phyloP scores from a whole-genome alignment of 2,329 filamentous ascomycete species.

The Calonectria naviculata region DNA sequence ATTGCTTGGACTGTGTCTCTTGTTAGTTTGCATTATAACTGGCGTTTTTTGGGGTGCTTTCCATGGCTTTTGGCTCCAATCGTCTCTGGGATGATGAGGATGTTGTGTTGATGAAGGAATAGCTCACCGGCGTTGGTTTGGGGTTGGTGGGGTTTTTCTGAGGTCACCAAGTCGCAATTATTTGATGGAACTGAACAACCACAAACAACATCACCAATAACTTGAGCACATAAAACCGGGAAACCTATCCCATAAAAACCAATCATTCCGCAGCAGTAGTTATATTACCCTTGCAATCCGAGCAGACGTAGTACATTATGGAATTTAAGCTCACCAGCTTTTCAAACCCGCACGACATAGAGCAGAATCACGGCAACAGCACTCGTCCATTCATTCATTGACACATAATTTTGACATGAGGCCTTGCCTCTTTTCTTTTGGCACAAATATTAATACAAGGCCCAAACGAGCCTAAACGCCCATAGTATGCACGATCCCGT shows the following conservation, averaged over 20 bases:
- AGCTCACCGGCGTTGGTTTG: constrained; percentile 18
- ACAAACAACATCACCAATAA: not conserved
- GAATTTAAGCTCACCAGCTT: not conserved
- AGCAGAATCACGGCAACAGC: not conserved
- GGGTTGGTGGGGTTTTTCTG: constrained; percentile 22
- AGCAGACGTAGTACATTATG: not conserved
- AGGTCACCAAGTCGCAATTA: not conserved
- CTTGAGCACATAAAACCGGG: not conserved
- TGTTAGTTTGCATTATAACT: constrained; percentile 4
- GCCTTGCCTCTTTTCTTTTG: constrained; percentile 21
- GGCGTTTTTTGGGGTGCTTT: constrained; percentile 24
- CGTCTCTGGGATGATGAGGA: constrained; percentile 36
- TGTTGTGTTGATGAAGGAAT: constrained; percentile 40
- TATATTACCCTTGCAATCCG: not conserved
- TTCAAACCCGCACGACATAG: not conserved
- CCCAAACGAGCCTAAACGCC: constrained; percentile 47
- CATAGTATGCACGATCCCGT: constrained; percentile 45
- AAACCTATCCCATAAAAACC: not conserved
- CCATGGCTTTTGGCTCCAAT: constrained; percentile 37
- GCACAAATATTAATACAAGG: constrained; percentile 43
- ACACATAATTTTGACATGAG: not conserved
- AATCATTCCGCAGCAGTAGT: too few relatives aligned
- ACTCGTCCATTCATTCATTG: not conserved
- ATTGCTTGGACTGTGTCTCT: constrained; percentile 88
- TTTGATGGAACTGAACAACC: not conserved